Evolutionary conservation across 352 stramenopile species (phyloP).

Genomic region (Globisporangium emineosum): DNA sequence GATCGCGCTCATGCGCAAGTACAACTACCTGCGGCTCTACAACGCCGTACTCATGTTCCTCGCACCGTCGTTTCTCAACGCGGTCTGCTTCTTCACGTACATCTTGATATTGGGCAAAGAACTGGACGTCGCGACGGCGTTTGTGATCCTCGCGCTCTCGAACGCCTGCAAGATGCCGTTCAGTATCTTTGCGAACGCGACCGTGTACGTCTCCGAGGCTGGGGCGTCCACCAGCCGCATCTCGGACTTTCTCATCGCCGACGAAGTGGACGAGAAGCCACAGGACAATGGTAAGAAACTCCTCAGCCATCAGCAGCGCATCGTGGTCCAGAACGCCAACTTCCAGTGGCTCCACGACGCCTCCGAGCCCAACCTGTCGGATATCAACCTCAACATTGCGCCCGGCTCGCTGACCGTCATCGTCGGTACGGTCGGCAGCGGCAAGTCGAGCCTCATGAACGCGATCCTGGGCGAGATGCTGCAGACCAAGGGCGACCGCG

Average conservation of each 20-base stretch:
- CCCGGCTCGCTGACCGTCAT: slow-evolving; percentile 41
- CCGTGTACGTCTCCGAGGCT: slow-evolving; percentile 44
- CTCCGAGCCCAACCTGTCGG: slow-evolving; percentile 24
- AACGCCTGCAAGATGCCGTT: slow-evolving; percentile 56
- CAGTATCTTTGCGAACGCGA: slow-evolving; percentile 48
- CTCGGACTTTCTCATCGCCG: slow-evolving; percentile 35
- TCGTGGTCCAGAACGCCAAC: slow-evolving; percentile 24
- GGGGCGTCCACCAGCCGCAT: slow-evolving; percentile 40
- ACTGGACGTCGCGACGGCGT: slow-evolving; percentile 89
- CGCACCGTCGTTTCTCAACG: slow-evolving; percentile 88
- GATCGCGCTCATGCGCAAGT: slow-evolving; percentile 31
- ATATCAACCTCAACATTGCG: slow-evolving; percentile 54
- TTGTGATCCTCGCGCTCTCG: slow-evolving; percentile 91
- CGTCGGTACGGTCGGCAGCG: slow-evolving; percentile 45
- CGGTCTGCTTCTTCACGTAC: slow-evolving; percentile 86
- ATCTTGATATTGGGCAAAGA: slow-evolving; percentile 61
- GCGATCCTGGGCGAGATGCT: slow-evolving; percentile 52
- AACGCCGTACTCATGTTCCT: slow-evolving; percentile 56
- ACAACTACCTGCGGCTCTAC: slow-evolving; percentile 33
- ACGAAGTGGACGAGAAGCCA: slow-evolving; percentile 30
- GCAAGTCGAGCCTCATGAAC: slow-evolving; percentile 50
- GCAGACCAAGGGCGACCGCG: slow-evolving; percentile 20
- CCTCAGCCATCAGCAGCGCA: neutral
- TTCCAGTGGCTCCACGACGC: slow-evolving; percentile 32
- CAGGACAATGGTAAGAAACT: neutral